A percentile compares a stretch with the other conserved stretches of the same genome.
These are phyloP conservation scores for Lactarius sp. DNA, from an alignment of 768 basidiomycete species.

Conservation along the genomic window DNA sequence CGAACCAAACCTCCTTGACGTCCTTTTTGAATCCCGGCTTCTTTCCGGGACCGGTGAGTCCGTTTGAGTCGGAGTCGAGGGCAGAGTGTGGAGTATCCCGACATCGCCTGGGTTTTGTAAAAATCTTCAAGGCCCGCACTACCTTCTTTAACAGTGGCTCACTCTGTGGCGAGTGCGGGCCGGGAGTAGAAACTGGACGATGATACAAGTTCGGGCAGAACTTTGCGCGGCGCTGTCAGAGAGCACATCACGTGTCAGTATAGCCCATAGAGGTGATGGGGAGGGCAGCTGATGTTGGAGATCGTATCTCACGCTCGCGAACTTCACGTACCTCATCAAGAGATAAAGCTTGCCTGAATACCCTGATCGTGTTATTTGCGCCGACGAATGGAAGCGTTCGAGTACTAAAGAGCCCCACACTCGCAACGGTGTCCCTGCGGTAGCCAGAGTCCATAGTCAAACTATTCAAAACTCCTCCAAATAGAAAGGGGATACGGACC, in stretches of 20 bases:
- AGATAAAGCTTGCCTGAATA: slow-evolving; percentile 71
- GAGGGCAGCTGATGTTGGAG: background rate
- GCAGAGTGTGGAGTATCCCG: slow-evolving; percentile 1
- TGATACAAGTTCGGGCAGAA: slow-evolving; percentile 66
- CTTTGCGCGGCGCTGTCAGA: slow-evolving; percentile 53
- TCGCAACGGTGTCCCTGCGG: slow-evolving; percentile 70
- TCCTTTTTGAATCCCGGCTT: background rate
- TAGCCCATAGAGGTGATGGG: background rate
- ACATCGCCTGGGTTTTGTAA: background rate
- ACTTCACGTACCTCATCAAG: slow-evolving; percentile 59
- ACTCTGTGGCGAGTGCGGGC: slow-evolving; percentile 27
- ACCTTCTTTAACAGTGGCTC: slow-evolving; percentile 6
- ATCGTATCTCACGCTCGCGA: background rate
- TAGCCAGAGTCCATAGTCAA: background rate
- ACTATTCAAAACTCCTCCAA: background rate
- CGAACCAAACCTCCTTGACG: slow-evolving; percentile 24
- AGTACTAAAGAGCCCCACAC: slow-evolving; percentile 59
- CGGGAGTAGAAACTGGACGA: slow-evolving; percentile 28
- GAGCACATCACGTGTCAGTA: background rate
- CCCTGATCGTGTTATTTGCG: slow-evolving; percentile 56
- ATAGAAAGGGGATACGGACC: slow-evolving; percentile 38
- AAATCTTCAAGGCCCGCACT: background rate
- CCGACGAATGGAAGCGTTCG: slow-evolving; percentile 63
- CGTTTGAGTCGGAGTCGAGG: background rate
- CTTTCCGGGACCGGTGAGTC: too few relatives aligned